A percentile compares a stretch with the other conserved stretches of the same genome.
Evolutionary conservation across 495 filamentous ascomycete species (phyloP).

Genomic region (Geoglossum glabrum): DNA sequence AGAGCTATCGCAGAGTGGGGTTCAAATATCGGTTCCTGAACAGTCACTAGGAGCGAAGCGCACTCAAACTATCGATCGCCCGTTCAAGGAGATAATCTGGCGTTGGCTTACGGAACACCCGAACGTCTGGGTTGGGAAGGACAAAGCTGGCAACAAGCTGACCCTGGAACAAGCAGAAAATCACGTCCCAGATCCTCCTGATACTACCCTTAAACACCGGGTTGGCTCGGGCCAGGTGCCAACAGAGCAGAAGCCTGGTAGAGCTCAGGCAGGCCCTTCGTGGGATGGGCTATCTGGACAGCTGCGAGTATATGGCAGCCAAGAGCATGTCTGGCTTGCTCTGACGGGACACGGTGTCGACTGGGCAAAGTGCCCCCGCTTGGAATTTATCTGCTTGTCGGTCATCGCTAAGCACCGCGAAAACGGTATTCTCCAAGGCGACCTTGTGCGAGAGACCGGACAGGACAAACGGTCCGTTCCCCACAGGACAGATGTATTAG

Average conservation of each 20-base stretch:
- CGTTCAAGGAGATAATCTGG: conserved; percentile 34
- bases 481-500: conserved; percentile 53
- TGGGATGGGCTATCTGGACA: background rate
- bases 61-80: conserved; percentile 25
- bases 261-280: background rate
- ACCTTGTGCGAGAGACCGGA: conserved; percentile 51
- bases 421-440: conserved; percentile 58
- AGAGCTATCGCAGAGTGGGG: background rate
- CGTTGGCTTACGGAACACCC: conserved; percentile 31
- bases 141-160: conserved; percentile 23
- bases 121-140: conserved; percentile 29
- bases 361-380: conserved; percentile 37
- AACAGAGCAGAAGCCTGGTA: background rate
- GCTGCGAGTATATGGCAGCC: conserved; percentile 33
- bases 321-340: conserved; percentile 52
- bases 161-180: conserved; percentile 16
- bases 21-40: background rate
- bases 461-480: conserved; percentile 85
- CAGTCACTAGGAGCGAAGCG: background rate
- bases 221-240: background rate
- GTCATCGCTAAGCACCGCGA: conserved; percentile 56
- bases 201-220: background rate
- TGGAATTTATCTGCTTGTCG: conserved; percentile 56
- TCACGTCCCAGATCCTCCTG: background rate
- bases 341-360: conserved; percentile 66